Evolutionary conservation across 2,329 filamentous ascomycete species (phyloP), one percentile per base, ranked within the genome.

Genomic region (Trichophyton rubrum): DNA sequence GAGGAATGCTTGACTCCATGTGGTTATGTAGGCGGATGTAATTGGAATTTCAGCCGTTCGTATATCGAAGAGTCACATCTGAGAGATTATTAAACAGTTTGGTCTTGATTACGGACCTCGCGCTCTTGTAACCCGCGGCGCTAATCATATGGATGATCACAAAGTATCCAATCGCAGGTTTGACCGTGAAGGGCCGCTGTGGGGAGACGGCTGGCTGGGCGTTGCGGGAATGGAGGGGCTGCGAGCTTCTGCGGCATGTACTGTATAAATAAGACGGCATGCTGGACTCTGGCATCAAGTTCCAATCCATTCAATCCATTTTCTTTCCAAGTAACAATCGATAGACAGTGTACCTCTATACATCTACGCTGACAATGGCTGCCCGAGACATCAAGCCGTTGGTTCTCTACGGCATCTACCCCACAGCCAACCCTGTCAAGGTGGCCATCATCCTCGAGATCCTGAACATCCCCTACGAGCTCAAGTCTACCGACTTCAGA

Each of bases 341-440:
- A 22, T 13, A 20, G 11, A n/a, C 49, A 17, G 49, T 11, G 17
- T 33, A 53, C 13, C 3, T 51, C 11, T 20, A 9, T 8, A 17
- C 33, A 57, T 57, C 55, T 40, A 40, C 55, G 22, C 15, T 57
- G 20, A 41, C 30, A 22, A 59, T 59, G 56, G 56, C 56, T 17
- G 7, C 38, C 41, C 56, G 22, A 11, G 40, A 59, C 9, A 59
- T 59, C 43, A 67, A 66, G 55, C 66, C 66, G 49, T 60, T 67
- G 43, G 58, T 41, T 9, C 55, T 68, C 49, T 64, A 66, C 59
- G 45, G 64, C 33, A 22, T 57, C 22, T 27, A 47, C 17, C 17
- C 40, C 15, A 51, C 43, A 17, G 22, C 59, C 33, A 60, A 60
- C 40, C 49, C 59, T 1, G 11, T 45, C 11, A 60, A 60, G 38